Evolutionary conservation across 2,329 filamentous ascomycete genomes (phyloP).

Genomic region (Cercospora citrullina): DNA sequence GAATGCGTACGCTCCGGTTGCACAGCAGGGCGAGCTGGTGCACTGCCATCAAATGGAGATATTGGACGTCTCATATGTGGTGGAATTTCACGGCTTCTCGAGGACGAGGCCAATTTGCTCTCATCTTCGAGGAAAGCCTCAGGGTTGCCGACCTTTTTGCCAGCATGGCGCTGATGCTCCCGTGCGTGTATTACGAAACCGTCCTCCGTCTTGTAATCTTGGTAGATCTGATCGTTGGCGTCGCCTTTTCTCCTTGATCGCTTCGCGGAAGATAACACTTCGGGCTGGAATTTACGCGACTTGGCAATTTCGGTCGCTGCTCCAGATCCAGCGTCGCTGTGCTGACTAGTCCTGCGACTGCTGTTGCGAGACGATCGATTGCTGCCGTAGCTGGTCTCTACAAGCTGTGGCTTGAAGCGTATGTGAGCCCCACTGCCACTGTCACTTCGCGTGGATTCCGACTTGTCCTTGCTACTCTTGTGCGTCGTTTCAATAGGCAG

Average conservation of each 20-base stretch:
- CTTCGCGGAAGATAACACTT: conserved; percentile 77
- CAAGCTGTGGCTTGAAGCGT: conserved; percentile 38
- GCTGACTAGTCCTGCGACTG: conserved; percentile 26
- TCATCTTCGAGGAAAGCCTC: conserved; percentile 12
- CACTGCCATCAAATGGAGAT: conserved; percentile 38
- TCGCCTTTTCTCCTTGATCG: conserved; percentile 69
- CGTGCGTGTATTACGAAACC: conserved; percentile 34
- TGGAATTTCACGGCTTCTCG: conserved; percentile 23
- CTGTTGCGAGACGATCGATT: conserved; percentile 27
- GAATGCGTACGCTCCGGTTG: conserved; percentile 48
- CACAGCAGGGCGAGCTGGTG: conserved; percentile 39
- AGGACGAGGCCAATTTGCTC: conserved; percentile 10
- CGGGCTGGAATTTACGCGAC: conserved; percentile 67
- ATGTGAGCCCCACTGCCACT: conserved; percentile 20
- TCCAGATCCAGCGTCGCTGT: conserved; percentile 22
- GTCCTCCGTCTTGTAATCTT: conserved; percentile 67
- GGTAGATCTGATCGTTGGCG: conserved; percentile 60
- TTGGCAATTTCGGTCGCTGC: conserved; percentile 14
- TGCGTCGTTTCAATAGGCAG: conserved; percentile 44
- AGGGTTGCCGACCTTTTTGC: conserved; percentile 22
- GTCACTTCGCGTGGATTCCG: conserved; percentile 15
- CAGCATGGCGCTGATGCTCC: conserved; percentile 36
- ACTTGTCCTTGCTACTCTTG: conserved; percentile 34
- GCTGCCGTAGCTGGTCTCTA: conserved; percentile 36
- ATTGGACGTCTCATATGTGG: conserved; percentile 30